Evolutionary conservation across 495 filamentous ascomycete species (phyloP), one percentile per base, ranked within the genome.

Genomic region (Penicillium turbatum): DNA sequence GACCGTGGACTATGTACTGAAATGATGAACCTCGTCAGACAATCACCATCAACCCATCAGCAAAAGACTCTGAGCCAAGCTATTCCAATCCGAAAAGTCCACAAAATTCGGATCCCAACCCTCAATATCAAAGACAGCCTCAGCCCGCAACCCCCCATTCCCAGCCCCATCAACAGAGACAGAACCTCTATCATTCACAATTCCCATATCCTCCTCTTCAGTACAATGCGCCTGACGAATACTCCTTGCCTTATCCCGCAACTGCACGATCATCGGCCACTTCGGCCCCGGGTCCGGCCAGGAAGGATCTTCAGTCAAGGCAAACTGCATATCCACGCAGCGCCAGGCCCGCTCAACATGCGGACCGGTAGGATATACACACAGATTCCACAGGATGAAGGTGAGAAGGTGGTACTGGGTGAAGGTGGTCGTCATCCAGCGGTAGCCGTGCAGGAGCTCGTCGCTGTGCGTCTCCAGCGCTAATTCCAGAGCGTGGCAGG

Each of bases 381-480:
- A 71, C 15, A 71, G 43, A 38, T 64, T 53, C 68, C 68, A 71
- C 0, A 71, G 59, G 4, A 60, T 57, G 38, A 68, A 67, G 1
- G 68, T 71, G 13, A 71, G 57, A 0, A 66, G 54, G 34, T 66
- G 65, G 29, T 56, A 69, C 30, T 66, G 66, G 2, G 61, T 64
- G 30, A 61, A 69, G 13, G 64, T 68, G 0, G 56, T 58, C 0
- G 56, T 53, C 1, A 71, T 16, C 68, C 68, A 71, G 31, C 59
- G 58, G 40, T 59, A 69, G 5, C 64, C 56, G 13, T 48, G 50
- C 3, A 69, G 53, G 15, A 71, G 38, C n/a, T 68, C 61, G n/a
- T 69, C 65, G 1, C 49, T 63, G 15, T 57, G 49, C 53, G 68
- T 52, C 19, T 63, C 46, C 0, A 63, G 32, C 0, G 59, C 59